These are phyloP conservation scores for Yarrowia hollandica DNA, from an alignment of 805 yeast genomes.

Conservation along the genomic window DNA sequence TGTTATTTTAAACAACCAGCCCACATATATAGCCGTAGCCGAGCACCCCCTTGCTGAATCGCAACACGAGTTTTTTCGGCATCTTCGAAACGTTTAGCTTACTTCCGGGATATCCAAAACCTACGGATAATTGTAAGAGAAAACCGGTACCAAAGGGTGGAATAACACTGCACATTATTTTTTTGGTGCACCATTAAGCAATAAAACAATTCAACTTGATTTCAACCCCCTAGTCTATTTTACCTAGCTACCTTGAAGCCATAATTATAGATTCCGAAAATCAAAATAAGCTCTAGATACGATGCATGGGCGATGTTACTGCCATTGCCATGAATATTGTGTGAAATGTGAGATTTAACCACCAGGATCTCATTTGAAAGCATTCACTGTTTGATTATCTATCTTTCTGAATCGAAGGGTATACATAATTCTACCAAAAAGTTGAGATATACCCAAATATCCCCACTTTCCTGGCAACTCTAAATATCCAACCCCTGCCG, in stretches of 20 bases:
- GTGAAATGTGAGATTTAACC: too few species aligned
- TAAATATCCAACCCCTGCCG: constrained; percentile 8
- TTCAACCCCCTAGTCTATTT: too few species aligned
- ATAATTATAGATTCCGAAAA: not conserved
- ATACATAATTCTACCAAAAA: not conserved
- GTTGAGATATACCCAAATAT: not conserved
- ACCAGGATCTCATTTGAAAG: too few species aligned
- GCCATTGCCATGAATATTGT: too few species aligned
- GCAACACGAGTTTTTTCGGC: not conserved
- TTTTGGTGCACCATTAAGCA: too few species aligned
- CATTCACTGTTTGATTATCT: too few species aligned
- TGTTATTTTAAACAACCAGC: not conserved
- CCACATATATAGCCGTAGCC: too few species aligned
- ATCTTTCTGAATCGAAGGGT: not conserved
- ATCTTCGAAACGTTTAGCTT: not conserved
- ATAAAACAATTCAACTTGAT: too few species aligned
- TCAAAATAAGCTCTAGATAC: not conserved
- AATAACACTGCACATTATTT: too few species aligned
- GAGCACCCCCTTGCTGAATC: too few species aligned
- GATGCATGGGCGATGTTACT: constrained; percentile 13
- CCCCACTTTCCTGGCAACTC: constrained; percentile 5
- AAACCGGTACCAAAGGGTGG: too few species aligned
- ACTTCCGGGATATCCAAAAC: constrained; percentile 18
- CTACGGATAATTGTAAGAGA: not conserved
- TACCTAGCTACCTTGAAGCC: too few species aligned